Evolutionary conservation across 805 yeast genomes (phyloP), one percentile per base, ranked within the genome.

Genomic region (Komagataella kurtzmanii): DNA sequence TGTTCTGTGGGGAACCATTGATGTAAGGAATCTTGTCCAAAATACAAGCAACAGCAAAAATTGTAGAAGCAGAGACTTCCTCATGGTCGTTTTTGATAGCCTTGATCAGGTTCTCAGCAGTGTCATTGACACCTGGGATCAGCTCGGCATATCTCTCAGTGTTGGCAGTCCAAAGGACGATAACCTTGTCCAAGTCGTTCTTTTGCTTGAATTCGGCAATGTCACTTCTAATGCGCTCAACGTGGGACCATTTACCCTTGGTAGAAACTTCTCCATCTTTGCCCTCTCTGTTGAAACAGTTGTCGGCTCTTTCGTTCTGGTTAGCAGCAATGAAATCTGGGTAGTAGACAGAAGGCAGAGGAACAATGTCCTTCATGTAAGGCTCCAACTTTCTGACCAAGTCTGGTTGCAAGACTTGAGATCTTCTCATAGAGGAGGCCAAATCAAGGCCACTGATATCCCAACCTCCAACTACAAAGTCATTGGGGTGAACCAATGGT

Each of bases 301-400:
- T 89, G 70, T 91, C 83, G 47, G 97, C 98, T 67, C 98, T 81
- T 48, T 80, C 91, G 58, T 80, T 82, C 73, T 90, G 98, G 71
- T 90, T 90, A 56, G 91, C 85, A 54, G 97, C 97, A 69, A 90
- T 91, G 70, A 88, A 90, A 67, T 90, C 97, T 36, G 98, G 97
- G 69, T 90, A 90, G 73, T 91, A 90, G 55, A 90, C 76, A 2
- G 96, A 88, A 46, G 87, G 83, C 71, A 89, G 67, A 40, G 97
- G 97, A 36, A 66, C 74, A 57, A 77, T 73, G 49, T 76, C 65
- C 58, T 76, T 70, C 76, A 91, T 71, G 60, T 80, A 71, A 55
- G 81, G 77, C 53, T 73, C 74, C 61, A 90, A 77, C 70, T 88
- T 79, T 56, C 79, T 74, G 73, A 88, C 96, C 64, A 90, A 77